Evolutionary conservation across 169 alveolate species (phyloP).

Genomic region (Plasmodium blacklocki): DNA sequence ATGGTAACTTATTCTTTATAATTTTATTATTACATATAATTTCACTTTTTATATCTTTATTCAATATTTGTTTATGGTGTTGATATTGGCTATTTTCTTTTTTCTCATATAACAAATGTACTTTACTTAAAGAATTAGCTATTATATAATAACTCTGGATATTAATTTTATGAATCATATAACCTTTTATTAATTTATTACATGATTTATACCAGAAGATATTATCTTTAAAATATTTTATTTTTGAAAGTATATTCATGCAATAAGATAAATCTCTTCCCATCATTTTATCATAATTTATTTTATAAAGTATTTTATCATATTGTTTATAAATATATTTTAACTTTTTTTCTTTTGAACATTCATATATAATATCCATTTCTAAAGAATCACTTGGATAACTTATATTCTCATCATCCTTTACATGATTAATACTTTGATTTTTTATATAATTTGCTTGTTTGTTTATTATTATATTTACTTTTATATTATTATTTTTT

Average conservation of each 20-base stretch:
- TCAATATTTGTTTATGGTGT: too few relatives aligned
- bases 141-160: conserved; percentile 29
- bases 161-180: conserved; percentile 52
- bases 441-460: too few relatives aligned
- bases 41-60: background rate
- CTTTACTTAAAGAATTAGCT: conserved; percentile 52
- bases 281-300: conserved; percentile 33
- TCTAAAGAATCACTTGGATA: background rate
- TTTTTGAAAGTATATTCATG: conserved; percentile 63
- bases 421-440: too few relatives aligned
- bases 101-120: background rate
- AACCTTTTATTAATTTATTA: conserved; percentile 47
- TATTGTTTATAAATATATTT: conserved; percentile 3
- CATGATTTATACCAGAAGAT: conserved; percentile 28
- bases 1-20: background rate
- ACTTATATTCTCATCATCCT: background rate
- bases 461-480: too few relatives aligned
- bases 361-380: background rate
- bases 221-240: conserved; percentile 18
- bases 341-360: background rate
- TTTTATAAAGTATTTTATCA: conserved; percentile 27
- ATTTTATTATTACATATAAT: background rate
- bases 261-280: conserved; percentile 72
- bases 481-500: background rate
- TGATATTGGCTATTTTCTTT: background rate